These are phyloP conservation scores for Eucalyptus brandiana DNA, from an alignment of 345 rosid genomes.

Conservation along the genomic window DNA sequence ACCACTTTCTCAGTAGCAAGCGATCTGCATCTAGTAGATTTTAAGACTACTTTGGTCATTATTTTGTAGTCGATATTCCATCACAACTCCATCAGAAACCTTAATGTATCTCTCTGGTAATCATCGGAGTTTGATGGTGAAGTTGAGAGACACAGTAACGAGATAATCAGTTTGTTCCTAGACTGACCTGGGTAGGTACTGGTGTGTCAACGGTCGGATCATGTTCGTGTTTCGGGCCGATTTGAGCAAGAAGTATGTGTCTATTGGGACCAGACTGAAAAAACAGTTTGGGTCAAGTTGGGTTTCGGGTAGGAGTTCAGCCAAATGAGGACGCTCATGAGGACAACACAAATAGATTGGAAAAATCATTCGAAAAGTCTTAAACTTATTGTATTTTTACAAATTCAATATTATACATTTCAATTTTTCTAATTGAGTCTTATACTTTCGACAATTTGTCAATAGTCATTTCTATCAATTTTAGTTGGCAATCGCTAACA, in stretches of 20 bases:
- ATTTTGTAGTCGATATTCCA: neutral
- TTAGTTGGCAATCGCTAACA: neutral
- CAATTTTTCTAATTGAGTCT: neutral
- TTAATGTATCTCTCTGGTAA: neutral
- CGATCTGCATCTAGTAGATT: neutral
- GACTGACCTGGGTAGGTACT: neutral
- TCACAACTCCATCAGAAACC: neutral
- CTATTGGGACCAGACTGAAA: neutral
- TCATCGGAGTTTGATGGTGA: neutral
- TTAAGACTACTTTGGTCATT: neutral
- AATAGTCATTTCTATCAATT: neutral
- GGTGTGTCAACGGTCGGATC: neutral
- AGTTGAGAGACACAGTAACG: neutral
- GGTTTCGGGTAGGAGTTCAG: neutral
- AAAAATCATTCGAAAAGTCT: accelerated
- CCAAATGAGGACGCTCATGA: neutral
- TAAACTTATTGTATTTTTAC: neutral
- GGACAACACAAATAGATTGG: neutral
- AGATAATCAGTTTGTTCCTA: neutral
- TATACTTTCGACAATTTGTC: neutral
- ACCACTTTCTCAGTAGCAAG: neutral
- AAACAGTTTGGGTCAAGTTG: no score
- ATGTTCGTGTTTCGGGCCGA: no score
- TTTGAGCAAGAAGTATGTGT: neutral
- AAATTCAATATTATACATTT: neutral